These are phyloP conservation scores for Trypanosoma scelopori DNA, from an alignment of 208 protist species.

Conservation along the genomic window DNA sequence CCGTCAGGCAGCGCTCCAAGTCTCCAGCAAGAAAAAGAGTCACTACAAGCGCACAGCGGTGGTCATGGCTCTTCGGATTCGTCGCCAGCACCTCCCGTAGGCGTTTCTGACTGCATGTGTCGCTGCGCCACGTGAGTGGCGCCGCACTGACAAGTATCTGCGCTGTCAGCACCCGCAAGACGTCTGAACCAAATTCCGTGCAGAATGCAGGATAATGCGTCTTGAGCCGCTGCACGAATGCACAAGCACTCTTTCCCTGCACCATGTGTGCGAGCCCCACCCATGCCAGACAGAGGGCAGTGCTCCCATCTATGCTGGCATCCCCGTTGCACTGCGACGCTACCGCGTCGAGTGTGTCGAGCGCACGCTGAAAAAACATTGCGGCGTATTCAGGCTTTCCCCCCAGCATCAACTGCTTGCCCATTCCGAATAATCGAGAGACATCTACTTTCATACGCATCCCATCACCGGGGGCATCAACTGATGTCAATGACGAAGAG, in stretches of 20 bases:
- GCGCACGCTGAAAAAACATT: constrained; percentile 77
- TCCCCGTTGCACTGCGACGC: constrained; percentile 7
- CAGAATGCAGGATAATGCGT: constrained; percentile 29
- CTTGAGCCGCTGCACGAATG: constrained; percentile 43
- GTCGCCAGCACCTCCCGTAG: constrained; percentile 35
- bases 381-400: constrained; percentile 72
- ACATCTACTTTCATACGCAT: constrained; percentile 69
- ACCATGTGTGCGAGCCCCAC: constrained; percentile 54
- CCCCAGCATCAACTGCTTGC: constrained; percentile 51
- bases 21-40: constrained; percentile 81
- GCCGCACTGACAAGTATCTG: constrained; percentile 41
- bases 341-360: constrained; percentile 65
- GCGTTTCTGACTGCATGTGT: constrained; percentile 53
- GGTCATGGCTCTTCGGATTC: constrained; percentile 37
- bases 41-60: constrained; percentile 68
- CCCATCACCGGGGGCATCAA: not conserved
- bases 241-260: constrained; percentile 41
- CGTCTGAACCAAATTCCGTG: constrained; percentile 56
- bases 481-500: not conserved
- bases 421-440: constrained; percentile 60
- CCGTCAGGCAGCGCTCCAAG: constrained; percentile 81
- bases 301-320: constrained; percentile 33
- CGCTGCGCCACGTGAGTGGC: constrained; percentile 46
- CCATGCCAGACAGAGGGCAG: constrained; percentile 73
- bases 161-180: constrained; percentile 40